Evolutionary conservation across 2,329 filamentous ascomycete species (phyloP).

Genomic region (Alternaria sp.): DNA sequence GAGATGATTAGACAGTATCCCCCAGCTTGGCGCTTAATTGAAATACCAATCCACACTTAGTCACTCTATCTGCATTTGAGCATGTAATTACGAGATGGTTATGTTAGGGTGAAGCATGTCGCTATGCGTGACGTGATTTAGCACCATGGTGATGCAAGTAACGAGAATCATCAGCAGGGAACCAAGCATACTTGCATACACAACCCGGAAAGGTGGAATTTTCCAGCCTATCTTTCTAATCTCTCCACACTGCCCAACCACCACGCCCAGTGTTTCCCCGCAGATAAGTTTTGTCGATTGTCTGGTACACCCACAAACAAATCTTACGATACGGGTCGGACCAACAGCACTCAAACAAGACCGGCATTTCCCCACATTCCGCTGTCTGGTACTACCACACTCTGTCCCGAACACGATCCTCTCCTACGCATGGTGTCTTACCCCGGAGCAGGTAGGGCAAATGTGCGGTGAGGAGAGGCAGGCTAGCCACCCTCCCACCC

Average conservation of each 20-base stretch:
- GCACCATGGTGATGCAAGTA: conserved; percentile 38
- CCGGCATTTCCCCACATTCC: conserved; percentile 14
- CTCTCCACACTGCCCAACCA: conserved; percentile 11
- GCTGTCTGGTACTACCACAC: conserved; percentile 13
- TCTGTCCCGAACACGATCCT: conserved; percentile 7
- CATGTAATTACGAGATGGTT: conserved; percentile 41
- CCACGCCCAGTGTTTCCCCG: conserved; percentile 18
- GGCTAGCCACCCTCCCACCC: not conserved
- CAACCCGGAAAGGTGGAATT: conserved; percentile 21
- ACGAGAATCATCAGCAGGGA: conserved; percentile 15
- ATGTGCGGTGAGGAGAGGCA: conserved; percentile 18
- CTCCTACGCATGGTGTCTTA: conserved; percentile 24
- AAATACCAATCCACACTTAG: conserved; percentile 29
- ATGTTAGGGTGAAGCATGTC: conserved; percentile 17
- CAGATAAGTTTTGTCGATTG: conserved; percentile 21
- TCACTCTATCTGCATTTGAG: not conserved
- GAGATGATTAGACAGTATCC: conserved; percentile 32
- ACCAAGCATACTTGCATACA: conserved; percentile 24
- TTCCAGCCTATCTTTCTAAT: conserved; percentile 7
- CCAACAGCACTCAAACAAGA: conserved; percentile 19
- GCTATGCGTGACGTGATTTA: conserved; percentile 43
- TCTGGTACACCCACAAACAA: not conserved
- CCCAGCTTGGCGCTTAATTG: conserved; percentile 45
- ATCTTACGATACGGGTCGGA: conserved; percentile 13
- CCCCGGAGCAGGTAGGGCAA: conserved; percentile 1